phyloP scores from a whole-genome alignment of 768 basidiomycete genomes.

The Paxillus rubicundulus region DNA sequence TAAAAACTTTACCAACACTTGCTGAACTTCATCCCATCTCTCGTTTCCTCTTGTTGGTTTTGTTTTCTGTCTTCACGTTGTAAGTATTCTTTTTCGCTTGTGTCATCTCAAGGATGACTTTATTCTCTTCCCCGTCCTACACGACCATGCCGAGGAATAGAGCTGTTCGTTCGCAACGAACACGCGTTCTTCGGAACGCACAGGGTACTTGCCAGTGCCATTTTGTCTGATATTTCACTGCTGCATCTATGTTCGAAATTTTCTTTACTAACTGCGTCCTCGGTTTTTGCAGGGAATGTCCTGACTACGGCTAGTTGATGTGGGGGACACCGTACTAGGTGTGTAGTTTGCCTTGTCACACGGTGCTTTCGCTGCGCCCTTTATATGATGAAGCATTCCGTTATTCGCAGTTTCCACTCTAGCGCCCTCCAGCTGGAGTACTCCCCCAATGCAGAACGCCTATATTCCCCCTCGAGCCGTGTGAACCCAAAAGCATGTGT shows the following conservation, averaged over 20 bases:
- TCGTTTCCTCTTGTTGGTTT: neutral
- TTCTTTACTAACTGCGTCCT: conserved; percentile 14
- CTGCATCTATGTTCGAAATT: neutral
- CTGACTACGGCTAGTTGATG: neutral
- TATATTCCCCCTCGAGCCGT: conserved; percentile 65
- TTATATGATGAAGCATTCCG: conserved; percentile 56
- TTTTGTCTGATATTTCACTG: conserved; percentile 61
- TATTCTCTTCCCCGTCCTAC: conserved; percentile 91
- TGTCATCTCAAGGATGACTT: conserved; percentile 51
- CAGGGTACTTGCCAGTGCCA: conserved; percentile 89
- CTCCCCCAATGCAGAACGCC: conserved; percentile 71
- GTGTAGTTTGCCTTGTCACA: conserved; percentile 16
- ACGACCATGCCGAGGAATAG: conserved; percentile 86
- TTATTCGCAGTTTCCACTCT: conserved; percentile 89
- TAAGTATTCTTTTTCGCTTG: conserved; percentile 11
- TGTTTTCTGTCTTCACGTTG: neutral
- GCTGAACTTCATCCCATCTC: accelerated
- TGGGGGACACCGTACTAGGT: conserved; percentile 10
- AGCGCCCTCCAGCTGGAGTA: conserved; percentile 65
- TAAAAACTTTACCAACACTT: conserved; percentile 25
- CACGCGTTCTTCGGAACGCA: conserved; percentile 56
- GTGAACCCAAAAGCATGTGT: conserved; percentile 67
- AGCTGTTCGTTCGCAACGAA: conserved; percentile 78
- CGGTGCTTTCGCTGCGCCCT: conserved; percentile 16
- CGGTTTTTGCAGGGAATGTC: neutral